Conservation (phyloP, 2,329 filamentous ascomycete species). For the Alternaria arborescens region DNA sequence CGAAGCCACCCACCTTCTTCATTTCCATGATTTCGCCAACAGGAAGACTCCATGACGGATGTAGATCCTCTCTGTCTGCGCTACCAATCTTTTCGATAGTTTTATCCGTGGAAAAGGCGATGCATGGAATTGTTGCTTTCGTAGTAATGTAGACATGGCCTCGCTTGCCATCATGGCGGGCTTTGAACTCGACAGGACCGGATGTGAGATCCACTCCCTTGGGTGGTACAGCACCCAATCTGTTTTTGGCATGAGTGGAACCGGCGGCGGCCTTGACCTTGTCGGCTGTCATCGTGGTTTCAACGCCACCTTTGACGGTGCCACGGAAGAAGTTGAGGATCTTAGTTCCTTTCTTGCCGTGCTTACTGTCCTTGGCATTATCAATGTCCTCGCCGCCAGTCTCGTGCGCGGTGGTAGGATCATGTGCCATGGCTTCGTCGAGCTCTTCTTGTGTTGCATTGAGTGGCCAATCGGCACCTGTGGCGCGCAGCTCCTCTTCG, state of each 20-base stretch:
- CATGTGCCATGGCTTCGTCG: constrained; percentile 64
- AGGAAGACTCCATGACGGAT: constrained; percentile 73
- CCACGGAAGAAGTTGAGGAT: constrained; percentile 74
- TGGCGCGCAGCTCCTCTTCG: constrained; percentile 60
- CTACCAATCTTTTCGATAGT: constrained; percentile 57
- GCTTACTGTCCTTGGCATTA: constrained; percentile 55
- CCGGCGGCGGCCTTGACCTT: constrained; percentile 71
- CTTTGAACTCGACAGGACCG: constrained; percentile 81
- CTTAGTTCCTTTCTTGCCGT: constrained; percentile 58
- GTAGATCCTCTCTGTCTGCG: constrained; percentile 60
- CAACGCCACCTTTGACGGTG: constrained; percentile 75
- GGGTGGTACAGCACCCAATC: constrained; percentile 73
- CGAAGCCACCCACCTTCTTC: constrained; percentile 80
- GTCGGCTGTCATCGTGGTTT: constrained; percentile 75
- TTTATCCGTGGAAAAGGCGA: constrained; percentile 69
- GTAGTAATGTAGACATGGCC: constrained; percentile 76
- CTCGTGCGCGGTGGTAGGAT: constrained; percentile 56
- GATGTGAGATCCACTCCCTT: constrained; percentile 56
- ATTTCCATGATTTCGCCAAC: constrained; percentile 76
- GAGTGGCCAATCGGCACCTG: constrained; percentile 64
- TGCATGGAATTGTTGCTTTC: constrained; percentile 70
- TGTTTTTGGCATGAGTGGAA: constrained; percentile 70
- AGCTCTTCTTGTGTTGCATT: constrained; percentile 73
- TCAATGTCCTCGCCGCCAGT: constrained; percentile 64
- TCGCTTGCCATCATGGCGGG: constrained; percentile 73